phyloP scores from a whole-genome alignment of 306 rosid species.

The Prunus padus region DNA sequence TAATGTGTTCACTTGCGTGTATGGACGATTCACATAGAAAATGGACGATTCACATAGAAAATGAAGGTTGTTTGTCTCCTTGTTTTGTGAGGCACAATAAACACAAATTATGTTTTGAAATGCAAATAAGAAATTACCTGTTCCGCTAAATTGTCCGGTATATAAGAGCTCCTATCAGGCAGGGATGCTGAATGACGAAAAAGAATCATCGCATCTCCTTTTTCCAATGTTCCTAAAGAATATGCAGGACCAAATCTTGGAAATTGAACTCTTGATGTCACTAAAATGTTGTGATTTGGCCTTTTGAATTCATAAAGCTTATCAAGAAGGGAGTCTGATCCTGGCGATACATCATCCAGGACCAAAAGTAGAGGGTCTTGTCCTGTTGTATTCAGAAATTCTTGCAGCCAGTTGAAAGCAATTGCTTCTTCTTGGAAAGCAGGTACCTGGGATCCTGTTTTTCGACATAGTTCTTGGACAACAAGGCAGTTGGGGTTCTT shows the following conservation, averaged over 20 bases:
- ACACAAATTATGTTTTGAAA: background rate
- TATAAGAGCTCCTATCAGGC: constrained; percentile 1
- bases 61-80: background rate
- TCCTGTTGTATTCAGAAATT: background rate
- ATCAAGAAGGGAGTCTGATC: constrained; percentile 20
- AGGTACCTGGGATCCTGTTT: constrained; percentile 14
- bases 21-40: too few relatives aligned
- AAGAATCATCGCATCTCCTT: constrained; percentile 34
- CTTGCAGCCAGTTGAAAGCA: constrained; percentile 9
- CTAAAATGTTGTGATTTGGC: constrained; percentile 35
- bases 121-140: constrained; percentile 40
- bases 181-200: constrained; percentile 35
- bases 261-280: constrained; percentile 21
- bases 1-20: background rate
- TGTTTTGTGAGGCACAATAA: background rate
- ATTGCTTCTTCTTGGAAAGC: constrained; percentile 35
- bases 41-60: too few relatives aligned
- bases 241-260: constrained; percentile 20
- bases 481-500: constrained; percentile 34
- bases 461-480: constrained; percentile 35
- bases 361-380: constrained; percentile 4
- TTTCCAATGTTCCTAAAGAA: constrained; percentile 33
- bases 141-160: constrained; percentile 26
- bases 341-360: constrained; percentile 16
- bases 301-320: constrained; percentile 28